phyloP scores from a whole-genome alignment of 176 grass and related monocot genomes.

The Themeda triandra region DNA sequence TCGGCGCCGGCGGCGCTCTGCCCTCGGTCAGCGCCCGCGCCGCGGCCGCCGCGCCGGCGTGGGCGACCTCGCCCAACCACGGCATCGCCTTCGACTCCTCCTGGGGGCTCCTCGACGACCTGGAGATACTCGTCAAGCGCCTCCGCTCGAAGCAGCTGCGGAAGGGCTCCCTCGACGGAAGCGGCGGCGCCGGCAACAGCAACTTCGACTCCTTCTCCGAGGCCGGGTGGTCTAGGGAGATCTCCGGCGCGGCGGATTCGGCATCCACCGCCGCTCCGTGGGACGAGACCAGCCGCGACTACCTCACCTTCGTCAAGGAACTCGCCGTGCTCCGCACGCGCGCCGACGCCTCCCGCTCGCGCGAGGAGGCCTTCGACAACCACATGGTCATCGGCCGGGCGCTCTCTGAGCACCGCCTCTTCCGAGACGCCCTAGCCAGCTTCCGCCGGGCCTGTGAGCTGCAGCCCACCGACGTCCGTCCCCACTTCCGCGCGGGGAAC shows the following conservation, averaged over 20 bases:
- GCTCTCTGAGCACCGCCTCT: constrained; percentile 77
- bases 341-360: constrained; percentile 55
- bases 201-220: constrained; percentile 87
- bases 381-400: constrained; percentile 86
- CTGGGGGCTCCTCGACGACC: constrained; percentile 82
- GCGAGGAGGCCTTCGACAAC: constrained; percentile 94
- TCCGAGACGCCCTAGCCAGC: constrained; percentile 75
- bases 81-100: constrained; percentile 83
- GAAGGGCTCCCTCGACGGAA: constrained; percentile 33
- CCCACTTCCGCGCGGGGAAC: constrained; percentile 85
- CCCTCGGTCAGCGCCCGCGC: constrained; percentile 39
- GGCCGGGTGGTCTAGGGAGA: constrained; percentile 94
- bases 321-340: constrained; percentile 68
- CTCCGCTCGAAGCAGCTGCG: constrained; percentile 87
- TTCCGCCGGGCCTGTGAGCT: constrained; percentile 88
- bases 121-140: constrained; percentile 92
- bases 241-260: constrained; percentile 55
- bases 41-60: constrained; percentile 34
- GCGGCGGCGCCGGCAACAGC: constrained; percentile 40
- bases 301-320: constrained; percentile 96
- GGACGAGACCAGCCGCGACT: constrained; percentile 89
- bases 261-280: constrained; percentile 34
- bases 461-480: constrained; percentile 71
- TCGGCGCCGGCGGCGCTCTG: constrained; percentile 1
- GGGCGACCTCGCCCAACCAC: constrained; percentile 81